Conservation (phyloP, 192 early-diverging fungal species). For the Coemansia sp. region DNA sequence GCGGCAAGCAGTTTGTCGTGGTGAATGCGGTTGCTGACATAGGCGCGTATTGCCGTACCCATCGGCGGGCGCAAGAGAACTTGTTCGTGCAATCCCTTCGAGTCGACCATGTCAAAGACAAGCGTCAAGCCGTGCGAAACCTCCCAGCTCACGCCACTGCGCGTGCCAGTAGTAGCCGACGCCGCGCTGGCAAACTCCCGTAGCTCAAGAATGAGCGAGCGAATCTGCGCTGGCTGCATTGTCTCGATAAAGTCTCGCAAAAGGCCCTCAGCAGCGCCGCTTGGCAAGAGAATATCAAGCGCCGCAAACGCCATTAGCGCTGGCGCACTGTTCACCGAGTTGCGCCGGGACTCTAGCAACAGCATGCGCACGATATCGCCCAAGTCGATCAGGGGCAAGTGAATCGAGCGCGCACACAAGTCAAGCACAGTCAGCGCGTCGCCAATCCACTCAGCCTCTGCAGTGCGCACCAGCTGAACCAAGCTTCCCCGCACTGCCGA, state of each 20-base stretch:
- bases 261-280: not conserved
- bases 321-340: not conserved
- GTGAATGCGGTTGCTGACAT: constrained; percentile 43
- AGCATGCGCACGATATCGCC: constrained; percentile 6
- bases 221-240: constrained; percentile 14
- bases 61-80: constrained; percentile 29
- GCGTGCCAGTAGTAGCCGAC: not conserved
- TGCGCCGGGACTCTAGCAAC: not conserved
- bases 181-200: constrained; percentile 21
- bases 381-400: constrained; percentile 26
- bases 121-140: constrained; percentile 26
- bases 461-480: not conserved
- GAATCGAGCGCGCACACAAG: constrained; percentile 27
- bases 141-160: constrained; percentile 27
- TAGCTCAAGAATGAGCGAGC: constrained; percentile 17
- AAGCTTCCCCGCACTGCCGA: constrained; percentile 20
- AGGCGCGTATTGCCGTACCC: constrained; percentile 24
- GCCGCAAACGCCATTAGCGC: constrained; percentile 24
- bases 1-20: constrained; percentile 31
- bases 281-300: constrained; percentile 22
- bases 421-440: constrained; percentile 26
- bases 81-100: constrained; percentile 24
- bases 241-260: constrained; percentile 6
- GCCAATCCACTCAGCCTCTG: constrained; percentile 11
- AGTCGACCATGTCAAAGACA: constrained; percentile 38